Percentiles rank a stretch among this genome's conserved stretches.
Conservation (phyloP, 1,139 yeast species). For the Eremothecium gossypii region DNA sequence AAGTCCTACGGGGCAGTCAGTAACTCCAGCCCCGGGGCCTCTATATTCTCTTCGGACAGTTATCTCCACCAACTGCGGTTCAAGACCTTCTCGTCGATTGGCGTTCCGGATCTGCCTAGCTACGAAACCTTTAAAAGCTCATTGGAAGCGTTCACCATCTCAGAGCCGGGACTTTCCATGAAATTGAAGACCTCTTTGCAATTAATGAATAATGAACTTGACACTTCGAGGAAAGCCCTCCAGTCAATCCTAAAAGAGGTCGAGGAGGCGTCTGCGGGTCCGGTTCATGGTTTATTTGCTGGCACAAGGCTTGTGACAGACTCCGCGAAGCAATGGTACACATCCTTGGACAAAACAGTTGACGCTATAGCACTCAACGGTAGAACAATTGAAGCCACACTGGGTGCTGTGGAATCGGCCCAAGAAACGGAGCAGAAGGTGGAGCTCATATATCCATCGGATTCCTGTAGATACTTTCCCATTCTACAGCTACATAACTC, state of each 20-base stretch:
- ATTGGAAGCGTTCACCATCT: slow-evolving; percentile 17
- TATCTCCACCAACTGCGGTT: slow-evolving; percentile 57
- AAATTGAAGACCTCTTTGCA: slow-evolving; percentile 14
- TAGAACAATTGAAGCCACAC: too few species aligned
- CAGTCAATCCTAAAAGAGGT: too few species aligned
- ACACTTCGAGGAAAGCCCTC: background rate
- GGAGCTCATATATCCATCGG: slow-evolving; percentile 8
- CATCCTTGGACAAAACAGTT: slow-evolving; percentile 14
- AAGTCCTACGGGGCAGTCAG: slow-evolving; percentile 32
- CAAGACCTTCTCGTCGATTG: slow-evolving; percentile 78
- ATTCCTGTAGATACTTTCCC: slow-evolving; percentile 20
- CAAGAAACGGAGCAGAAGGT: slow-evolving; percentile 6
- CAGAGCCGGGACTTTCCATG: slow-evolving; percentile 14
- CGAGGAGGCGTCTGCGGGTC: too few species aligned
- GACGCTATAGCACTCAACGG: slow-evolving; percentile 12
- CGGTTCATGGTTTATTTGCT: slow-evolving; percentile 12
- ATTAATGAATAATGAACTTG: slow-evolving; percentile 16
- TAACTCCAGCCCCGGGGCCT: slow-evolving; percentile 31
- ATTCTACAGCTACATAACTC: slow-evolving; percentile 7
- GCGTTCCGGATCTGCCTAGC: slow-evolving; percentile 60
- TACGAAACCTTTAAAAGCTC: slow-evolving; percentile 29
- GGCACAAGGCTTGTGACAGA: slow-evolving; percentile 25
- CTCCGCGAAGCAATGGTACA: slow-evolving; percentile 26
- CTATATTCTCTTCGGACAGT: slow-evolving; percentile 37
- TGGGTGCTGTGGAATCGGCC: too few species aligned